phyloP scores from a whole-genome alignment of 2,329 filamentous ascomycete species.

The Verticillium zaregamsianum region DNA sequence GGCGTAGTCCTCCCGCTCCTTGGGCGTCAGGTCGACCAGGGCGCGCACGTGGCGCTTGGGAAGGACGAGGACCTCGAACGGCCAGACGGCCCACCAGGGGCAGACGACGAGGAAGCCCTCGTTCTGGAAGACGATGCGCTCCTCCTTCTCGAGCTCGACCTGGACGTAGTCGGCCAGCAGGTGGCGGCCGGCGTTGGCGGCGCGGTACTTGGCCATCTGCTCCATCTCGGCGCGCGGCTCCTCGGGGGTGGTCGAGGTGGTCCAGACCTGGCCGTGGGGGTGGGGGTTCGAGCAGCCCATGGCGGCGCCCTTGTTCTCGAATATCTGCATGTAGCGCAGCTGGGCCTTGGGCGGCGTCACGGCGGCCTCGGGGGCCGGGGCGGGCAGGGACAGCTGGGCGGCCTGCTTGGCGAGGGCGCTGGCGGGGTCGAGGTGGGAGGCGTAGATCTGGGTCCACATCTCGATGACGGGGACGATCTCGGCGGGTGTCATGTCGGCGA shows the following conservation, averaged over 20 bases:
- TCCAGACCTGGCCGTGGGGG: constrained; percentile 96
- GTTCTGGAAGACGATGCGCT: constrained; percentile 88
- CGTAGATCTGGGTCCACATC: constrained; percentile 90
- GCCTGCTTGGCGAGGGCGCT: constrained; percentile 54
- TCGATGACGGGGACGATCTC: constrained; percentile 81
- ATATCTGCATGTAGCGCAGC: constrained; percentile 97
- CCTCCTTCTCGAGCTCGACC: constrained; percentile 75
- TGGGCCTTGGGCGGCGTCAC: constrained; percentile 61
- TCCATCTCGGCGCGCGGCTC: constrained; percentile 77
- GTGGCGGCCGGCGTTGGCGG: constrained; percentile 67
- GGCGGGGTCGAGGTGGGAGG: constrained; percentile 68
- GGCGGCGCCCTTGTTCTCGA: constrained; percentile 95
- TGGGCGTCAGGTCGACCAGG: constrained; percentile 71
- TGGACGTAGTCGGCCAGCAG: constrained; percentile 83
- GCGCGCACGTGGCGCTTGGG: constrained; percentile 80
- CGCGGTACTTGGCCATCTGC: constrained; percentile 74
- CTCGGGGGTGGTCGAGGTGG: constrained; percentile 84
- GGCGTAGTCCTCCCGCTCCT: constrained; percentile 71
- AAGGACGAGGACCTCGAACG: constrained; percentile 90
- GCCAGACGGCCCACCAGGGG: constrained; percentile 98
- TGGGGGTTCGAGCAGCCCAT: constrained; percentile 99
- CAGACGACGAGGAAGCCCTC: constrained; percentile 79
- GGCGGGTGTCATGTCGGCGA: constrained; percentile 76
- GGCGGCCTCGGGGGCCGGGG: constrained; percentile 29
- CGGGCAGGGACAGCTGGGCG: constrained; percentile 33